Evolutionary conservation across 2,329 filamentous ascomycete genomes (phyloP), one percentile per base, ranked within the genome.

Genomic region (Didymella pinodella): DNA sequence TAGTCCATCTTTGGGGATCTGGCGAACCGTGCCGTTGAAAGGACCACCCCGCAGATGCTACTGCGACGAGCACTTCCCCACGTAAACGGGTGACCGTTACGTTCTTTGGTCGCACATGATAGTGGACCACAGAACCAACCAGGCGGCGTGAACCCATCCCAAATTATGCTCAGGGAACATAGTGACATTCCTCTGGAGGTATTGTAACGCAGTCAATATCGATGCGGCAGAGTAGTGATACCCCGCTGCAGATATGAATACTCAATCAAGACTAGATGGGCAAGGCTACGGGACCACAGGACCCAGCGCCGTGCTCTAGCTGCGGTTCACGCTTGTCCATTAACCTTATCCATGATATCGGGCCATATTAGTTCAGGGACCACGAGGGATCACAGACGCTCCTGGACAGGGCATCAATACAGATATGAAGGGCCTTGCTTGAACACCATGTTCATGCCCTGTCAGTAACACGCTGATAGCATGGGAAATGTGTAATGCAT

Each of bases 341-440:
- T 64, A 75, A 71, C 72, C 70, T 76, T 74, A 75, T 72, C 73
- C 73, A 71, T 65, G 57, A 60, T 38, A 26, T 61, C 62, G 73
- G 73, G 72, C 68, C 72, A 69, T 52, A 66, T 64, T 61, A 58
- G 62, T 62, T 67, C 67, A 71, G 70, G 71, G 66, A 70, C 70
- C 67, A 73, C 56, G 66, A 66, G 55, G 55, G 36, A 59, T 56
- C 54, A 54, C 25, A 48, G 32, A 45, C 29, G 53, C 3, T 7
- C 36, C 22, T 44, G 16, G 22, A 20, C 22, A 51, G 11, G 41
- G 25, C 31, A 41, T 28, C 18, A 41, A 26, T 47, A 34, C 43
- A 28, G 14, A 59, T 57, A 49, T 59, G 59, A 38, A 63, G 62
- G 65, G 60, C 34, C 44, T 11, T 56, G 44, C 36, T 14, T 7